Conservation (phyloP, 768 basidiomycete genomes). For the Dioszegia aurantiaca region DNA sequence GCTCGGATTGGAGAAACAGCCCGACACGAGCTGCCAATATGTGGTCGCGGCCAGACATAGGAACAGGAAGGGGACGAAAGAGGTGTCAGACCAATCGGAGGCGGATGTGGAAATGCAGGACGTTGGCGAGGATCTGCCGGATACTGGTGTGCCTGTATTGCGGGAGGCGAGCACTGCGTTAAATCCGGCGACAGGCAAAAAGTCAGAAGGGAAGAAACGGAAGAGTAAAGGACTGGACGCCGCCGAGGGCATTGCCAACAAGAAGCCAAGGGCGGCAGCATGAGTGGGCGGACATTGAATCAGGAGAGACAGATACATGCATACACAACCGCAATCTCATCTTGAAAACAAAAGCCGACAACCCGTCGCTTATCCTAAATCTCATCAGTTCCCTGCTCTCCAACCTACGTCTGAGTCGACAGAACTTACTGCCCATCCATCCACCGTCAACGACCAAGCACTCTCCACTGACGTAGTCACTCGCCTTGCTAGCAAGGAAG, state of each 20-base stretch:
- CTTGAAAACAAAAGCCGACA: no score
- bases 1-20: conserved; percentile 30
- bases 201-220: conserved; percentile 3
- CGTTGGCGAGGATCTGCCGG: background rate
- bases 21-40: conserved; percentile 34
- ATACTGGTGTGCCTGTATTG: background rate
- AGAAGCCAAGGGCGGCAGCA: background rate
- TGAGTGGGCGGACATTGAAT: no score
- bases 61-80: conserved; percentile 1
- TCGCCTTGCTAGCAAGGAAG: conserved; percentile 67
- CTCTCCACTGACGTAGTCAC: conserved; percentile 72
- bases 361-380: no score
- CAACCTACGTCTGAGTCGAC: no score
- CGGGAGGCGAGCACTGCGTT: background rate
- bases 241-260: background rate
- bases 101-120: background rate
- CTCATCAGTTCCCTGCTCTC: no score
- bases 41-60: conserved; percentile 15
- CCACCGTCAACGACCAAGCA: conserved; percentile 70
- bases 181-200: background rate
- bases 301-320: no score
- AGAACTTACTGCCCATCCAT: conserved; percentile 53
- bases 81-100: background rate
- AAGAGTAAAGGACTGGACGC: background rate
- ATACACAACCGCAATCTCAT: background rate